Conservation (phyloP, 257 asterid species). For the Handroanthus guayacan region DNA sequence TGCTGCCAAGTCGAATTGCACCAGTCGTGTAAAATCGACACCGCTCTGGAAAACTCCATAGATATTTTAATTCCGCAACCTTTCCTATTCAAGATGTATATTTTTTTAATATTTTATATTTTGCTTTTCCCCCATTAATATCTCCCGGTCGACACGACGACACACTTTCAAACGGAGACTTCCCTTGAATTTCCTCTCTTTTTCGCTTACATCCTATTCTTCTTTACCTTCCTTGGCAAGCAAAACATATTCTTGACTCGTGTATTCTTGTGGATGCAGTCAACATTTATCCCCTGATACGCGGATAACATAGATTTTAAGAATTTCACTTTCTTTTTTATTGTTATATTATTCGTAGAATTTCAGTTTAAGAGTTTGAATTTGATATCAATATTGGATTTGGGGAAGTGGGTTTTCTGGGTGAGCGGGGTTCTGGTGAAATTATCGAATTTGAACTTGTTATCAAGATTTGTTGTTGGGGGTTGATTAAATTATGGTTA, state of each 20-base stretch:
- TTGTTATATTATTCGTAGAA: no score
- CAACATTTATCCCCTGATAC: not conserved
- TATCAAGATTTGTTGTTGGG: conserved; percentile 10
- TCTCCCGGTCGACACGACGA: conserved; percentile 22
- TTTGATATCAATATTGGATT: conserved; percentile 4
- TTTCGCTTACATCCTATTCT: not conserved
- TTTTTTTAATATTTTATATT: not conserved
- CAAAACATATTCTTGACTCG: conserved; percentile 8
- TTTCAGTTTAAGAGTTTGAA: not conserved
- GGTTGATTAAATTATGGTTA: conserved; percentile 65
- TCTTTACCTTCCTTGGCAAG: conserved; percentile 36
- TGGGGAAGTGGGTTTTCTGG: conserved; percentile 24
- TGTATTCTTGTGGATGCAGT: not conserved
- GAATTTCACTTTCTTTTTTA: not conserved
- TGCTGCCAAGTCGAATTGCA: no score
- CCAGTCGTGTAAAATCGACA: not conserved
- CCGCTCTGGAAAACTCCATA: not conserved
- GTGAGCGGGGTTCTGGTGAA: conserved; percentile 6
- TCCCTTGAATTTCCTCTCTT: not conserved
- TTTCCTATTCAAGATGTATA: not conserved
- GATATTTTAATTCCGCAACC: not conserved
- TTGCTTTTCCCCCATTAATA: not conserved
- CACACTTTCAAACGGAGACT: not conserved
- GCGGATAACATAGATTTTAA: not conserved
- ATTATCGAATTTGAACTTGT: not conserved